Conservation (phyloP, 2,329 filamentous ascomycete genomes). For the Nannizziopsis barbatae region DNA sequence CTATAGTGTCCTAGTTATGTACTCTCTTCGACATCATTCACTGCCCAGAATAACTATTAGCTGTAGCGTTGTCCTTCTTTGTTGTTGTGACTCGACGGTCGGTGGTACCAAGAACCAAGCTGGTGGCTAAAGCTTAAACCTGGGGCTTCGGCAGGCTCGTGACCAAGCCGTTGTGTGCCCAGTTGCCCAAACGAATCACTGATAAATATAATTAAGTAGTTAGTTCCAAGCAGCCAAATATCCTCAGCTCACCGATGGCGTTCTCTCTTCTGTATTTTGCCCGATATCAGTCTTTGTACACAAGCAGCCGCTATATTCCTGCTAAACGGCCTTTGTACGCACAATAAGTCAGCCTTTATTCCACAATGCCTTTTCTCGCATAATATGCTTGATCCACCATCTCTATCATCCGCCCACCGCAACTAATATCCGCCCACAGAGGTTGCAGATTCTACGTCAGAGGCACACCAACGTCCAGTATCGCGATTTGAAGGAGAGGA, state of each 20-base stretch:
- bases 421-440: slow-evolving; percentile 13
- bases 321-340: too few species aligned
- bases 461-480: slow-evolving; percentile 9
- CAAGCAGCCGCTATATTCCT: too few species aligned
- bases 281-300: neutral
- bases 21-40: too few species aligned
- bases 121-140: slow-evolving; percentile 6
- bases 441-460: slow-evolving; percentile 16
- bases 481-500: slow-evolving; percentile 6
- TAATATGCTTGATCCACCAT: slow-evolving; percentile 20
- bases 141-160: slow-evolving; percentile 9
- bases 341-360: neutral
- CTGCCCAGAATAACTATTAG: too few species aligned
- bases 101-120: neutral
- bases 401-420: slow-evolving; percentile 16
- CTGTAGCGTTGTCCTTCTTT: too few species aligned
- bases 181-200: slow-evolving; percentile 5
- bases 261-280: neutral
- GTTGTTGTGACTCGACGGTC: too few species aligned
- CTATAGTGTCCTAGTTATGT: too few species aligned
- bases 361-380: slow-evolving; percentile 9
- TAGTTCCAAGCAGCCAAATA: neutral
- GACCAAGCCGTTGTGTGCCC: slow-evolving; percentile 6
- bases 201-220: neutral
- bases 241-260: neutral